Percentiles rank a stretch among this genome's conserved stretches.
These are phyloP conservation scores for Sclerotinia subarctica DNA, from an alignment of 2,329 filamentous ascomycete genomes.

Conservation along the genomic window DNA sequence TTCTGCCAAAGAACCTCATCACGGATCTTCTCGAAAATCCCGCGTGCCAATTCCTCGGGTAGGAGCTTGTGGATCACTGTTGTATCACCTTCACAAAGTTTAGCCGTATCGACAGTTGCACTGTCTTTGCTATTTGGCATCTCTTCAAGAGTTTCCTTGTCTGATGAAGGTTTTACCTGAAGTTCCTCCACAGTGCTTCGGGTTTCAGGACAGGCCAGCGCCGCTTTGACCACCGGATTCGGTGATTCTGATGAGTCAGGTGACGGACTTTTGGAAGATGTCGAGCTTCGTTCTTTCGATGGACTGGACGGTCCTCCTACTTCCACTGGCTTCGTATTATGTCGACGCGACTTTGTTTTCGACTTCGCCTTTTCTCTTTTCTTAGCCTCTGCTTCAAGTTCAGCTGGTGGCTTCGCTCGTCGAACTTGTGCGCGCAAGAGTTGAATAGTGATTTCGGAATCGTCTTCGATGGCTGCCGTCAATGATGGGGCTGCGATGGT, in stretches of 20 bases:
- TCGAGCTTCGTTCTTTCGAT: not conserved
- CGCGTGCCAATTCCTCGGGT: conserved; percentile 50
- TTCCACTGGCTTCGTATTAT: conserved; percentile 28
- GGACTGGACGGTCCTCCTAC: not conserved
- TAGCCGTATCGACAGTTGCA: not conserved
- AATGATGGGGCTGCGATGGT: conserved; percentile 2
- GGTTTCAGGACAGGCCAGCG: not conserved
- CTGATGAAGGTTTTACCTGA: not conserved
- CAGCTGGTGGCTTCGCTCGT: conserved; percentile 18
- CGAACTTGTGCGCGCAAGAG: conserved; percentile 24
- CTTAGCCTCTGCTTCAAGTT: conserved; percentile 21
- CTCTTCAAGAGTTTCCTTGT: not conserved
- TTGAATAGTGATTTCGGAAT: conserved; percentile 20
- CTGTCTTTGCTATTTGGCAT: not conserved
- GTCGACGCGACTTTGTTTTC: conserved; percentile 36
- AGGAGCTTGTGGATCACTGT: conserved; percentile 69
- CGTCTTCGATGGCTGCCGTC: conserved; percentile 22
- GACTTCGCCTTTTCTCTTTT: conserved; percentile 35
- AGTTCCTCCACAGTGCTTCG: conserved; percentile 1
- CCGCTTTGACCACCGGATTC: not conserved
- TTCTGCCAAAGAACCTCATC: conserved; percentile 81
- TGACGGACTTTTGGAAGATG: not conserved
- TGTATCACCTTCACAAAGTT: conserved; percentile 76
- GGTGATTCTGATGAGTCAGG: not conserved
- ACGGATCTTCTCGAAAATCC: conserved; percentile 67